Conservation (phyloP, 2,329 filamentous ascomycete genomes). For the Cladophialophora bantiana region DNA sequence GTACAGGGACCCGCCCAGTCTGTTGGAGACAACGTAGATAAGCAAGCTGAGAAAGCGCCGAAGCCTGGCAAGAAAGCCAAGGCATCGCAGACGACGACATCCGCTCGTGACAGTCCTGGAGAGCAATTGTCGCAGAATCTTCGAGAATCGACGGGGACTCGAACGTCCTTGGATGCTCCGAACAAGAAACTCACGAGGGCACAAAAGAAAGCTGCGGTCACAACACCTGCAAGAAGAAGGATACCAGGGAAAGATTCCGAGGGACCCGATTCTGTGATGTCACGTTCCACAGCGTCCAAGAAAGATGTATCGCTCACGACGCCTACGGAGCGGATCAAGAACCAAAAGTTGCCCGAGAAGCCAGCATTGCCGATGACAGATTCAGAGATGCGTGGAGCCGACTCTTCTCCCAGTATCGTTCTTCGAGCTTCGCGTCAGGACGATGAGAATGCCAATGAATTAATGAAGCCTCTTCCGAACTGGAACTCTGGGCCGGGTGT, state of each 20-base stretch:
- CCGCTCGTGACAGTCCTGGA: conserved; percentile 35
- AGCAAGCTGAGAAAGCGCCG: not conserved
- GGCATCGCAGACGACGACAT: conserved; percentile 7
- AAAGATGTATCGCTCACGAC: not conserved
- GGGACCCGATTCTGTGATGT: not conserved
- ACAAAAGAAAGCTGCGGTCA: conserved; percentile 6
- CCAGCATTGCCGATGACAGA: not conserved
- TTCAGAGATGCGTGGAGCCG: not conserved
- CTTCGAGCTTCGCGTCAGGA: not conserved
- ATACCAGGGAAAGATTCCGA: not conserved
- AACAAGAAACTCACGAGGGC: conserved; percentile 16
- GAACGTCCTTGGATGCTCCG: not conserved
- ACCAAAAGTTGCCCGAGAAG: not conserved
- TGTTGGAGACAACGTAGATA: not conserved
- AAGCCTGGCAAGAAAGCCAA: conserved; percentile 13
- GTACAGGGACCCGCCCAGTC: not conserved
- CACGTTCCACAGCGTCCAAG: not conserved
- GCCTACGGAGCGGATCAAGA: not conserved
- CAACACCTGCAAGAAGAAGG: conserved; percentile 16
- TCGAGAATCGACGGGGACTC: conserved; percentile 25
- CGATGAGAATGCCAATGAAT: not conserved
- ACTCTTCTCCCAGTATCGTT: not conserved
- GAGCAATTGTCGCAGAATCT: conserved; percentile 37
- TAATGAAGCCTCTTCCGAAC: conserved; percentile 19
- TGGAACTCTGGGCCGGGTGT: conserved; percentile 20